Conservation (phyloP, 1,139 yeast species). For the Groenewaldozyma auringiensis region DNA sequence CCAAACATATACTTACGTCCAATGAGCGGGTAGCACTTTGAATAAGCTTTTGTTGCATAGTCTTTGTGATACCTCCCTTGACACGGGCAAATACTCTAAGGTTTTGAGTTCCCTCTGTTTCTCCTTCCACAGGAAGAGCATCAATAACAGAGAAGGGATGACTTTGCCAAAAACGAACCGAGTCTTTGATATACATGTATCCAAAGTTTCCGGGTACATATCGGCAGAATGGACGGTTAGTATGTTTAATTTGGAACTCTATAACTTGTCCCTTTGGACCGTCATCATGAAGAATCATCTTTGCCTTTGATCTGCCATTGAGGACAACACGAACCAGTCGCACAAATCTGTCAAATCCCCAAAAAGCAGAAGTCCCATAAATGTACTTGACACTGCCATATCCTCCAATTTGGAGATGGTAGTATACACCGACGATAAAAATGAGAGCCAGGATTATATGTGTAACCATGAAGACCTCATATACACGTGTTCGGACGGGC, state of each 20-base stretch:
- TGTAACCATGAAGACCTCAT: constrained; percentile 32
- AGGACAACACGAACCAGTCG: constrained; percentile 32
- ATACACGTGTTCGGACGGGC: constrained; percentile 12
- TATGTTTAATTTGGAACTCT: constrained; percentile 22
- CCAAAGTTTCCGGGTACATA: constrained; percentile 52
- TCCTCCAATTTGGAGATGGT: constrained; percentile 26
- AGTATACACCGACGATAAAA: constrained; percentile 38
- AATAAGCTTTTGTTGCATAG: constrained; percentile 8
- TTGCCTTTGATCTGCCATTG: constrained; percentile 40
- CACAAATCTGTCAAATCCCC: constrained; percentile 37
- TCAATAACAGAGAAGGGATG: constrained; percentile 58
- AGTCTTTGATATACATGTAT: constrained; percentile 45
- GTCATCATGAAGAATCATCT: constrained; percentile 25
- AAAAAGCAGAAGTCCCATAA: constrained; percentile 32
- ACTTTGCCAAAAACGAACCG: constrained; percentile 41
- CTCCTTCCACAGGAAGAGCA: constrained; percentile 11
- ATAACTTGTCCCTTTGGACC: constrained; percentile 28
- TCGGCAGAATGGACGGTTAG: constrained; percentile 29
- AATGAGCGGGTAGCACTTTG: constrained; percentile 11
- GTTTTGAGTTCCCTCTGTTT: constrained; percentile 8
- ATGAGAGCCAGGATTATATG: constrained; percentile 33
- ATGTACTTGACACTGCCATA: constrained; percentile 34
- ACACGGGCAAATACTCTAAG: constrained; percentile 12
- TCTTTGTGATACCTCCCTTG: constrained; percentile 18
- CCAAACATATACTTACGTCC: constrained; percentile 30